Evolutionary conservation across 1,139 yeast species (phyloP).

Genomic region (Yamadazyma pseudoaaseri): DNA sequence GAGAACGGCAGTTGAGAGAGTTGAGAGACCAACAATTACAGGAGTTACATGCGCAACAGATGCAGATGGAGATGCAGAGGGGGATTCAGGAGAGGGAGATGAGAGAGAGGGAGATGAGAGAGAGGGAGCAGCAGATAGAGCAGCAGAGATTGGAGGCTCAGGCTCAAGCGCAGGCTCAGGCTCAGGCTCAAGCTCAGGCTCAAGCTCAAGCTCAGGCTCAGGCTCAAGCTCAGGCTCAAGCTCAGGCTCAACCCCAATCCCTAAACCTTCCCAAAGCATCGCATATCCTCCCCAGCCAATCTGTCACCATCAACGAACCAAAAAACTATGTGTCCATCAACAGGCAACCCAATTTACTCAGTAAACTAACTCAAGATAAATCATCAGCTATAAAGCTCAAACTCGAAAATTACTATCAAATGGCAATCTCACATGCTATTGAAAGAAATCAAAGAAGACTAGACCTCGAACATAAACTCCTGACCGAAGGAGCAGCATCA

Average conservation of each 20-base stretch:
- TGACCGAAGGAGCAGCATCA: conserved; percentile 57
- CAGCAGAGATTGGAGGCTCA: background rate
- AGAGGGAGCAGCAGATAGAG: conserved; percentile 8
- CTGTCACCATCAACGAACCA: conserved; percentile 4
- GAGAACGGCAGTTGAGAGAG: conserved; percentile 4
- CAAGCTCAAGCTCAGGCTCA: conserved; percentile 17
- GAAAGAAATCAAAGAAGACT: conserved; percentile 79
- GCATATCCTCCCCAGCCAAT: background rate
- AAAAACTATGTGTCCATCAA: conserved; percentile 43
- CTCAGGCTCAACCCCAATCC: conserved; percentile 11
- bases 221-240: conserved; percentile 15
- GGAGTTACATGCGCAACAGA: conserved; percentile 3
- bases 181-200: conserved; percentile 18
- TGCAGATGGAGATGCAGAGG: conserved; percentile 3
- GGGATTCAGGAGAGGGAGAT: conserved; percentile 8
- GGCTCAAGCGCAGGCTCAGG: conserved; percentile 6
- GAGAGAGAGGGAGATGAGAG: conserved; percentile 13
- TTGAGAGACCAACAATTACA: conserved; percentile 8
- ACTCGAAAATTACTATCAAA: conserved; percentile 72
- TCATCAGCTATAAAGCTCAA: conserved; percentile 72
- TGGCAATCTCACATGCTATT: conserved; percentile 76
- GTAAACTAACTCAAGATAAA: conserved; percentile 66
- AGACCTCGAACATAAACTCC: conserved; percentile 65
- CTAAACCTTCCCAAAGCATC: too few species aligned
- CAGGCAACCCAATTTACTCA: conserved; percentile 78